phyloP scores from a whole-genome alignment of 208 protist species.

The Leptomonas pyrrhocoris region DNA sequence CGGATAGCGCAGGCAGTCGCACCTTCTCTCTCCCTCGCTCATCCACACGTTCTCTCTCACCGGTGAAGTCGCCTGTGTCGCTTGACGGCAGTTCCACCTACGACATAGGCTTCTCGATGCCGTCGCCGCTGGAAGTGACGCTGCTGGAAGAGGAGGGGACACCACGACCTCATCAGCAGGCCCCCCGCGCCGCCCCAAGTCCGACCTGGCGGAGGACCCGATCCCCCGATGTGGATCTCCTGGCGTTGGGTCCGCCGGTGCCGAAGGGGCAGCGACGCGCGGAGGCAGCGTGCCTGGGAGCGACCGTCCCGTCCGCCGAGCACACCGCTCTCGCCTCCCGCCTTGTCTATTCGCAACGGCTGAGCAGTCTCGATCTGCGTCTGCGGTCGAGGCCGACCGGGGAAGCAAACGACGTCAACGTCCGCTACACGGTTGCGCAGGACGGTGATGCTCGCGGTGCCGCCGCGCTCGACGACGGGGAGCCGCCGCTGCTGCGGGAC shows the following conservation, averaged over 20 bases:
- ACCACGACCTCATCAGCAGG: not conserved
- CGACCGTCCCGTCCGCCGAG: not conserved
- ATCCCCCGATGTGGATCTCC: not conserved
- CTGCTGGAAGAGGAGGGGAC: too few species aligned
- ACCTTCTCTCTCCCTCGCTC: not conserved
- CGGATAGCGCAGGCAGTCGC: not conserved
- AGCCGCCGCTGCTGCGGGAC: not conserved
- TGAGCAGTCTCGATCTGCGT: not conserved
- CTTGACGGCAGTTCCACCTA: not conserved
- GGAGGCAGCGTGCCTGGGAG: not conserved
- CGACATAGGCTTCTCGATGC: not conserved
- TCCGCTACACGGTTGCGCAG: too few species aligned
- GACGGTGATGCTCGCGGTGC: not conserved
- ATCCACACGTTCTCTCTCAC: not conserved
- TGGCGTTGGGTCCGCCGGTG: not conserved
- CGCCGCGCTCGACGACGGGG: not conserved
- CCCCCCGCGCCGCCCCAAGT: too few species aligned
- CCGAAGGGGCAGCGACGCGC: not conserved
- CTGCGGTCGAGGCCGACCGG: too few species aligned
- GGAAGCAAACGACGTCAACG: too few species aligned
- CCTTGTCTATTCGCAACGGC: not conserved
- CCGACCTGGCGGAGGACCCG: too few species aligned
- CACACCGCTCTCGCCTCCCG: not conserved
- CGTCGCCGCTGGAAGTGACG: not conserved
- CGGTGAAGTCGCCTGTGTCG: not conserved